Percentiles rank a stretch among this genome's conserved stretches.
Conservation (phyloP, 306 rosid genomes). For the Trichosanthes cucumerina region DNA sequence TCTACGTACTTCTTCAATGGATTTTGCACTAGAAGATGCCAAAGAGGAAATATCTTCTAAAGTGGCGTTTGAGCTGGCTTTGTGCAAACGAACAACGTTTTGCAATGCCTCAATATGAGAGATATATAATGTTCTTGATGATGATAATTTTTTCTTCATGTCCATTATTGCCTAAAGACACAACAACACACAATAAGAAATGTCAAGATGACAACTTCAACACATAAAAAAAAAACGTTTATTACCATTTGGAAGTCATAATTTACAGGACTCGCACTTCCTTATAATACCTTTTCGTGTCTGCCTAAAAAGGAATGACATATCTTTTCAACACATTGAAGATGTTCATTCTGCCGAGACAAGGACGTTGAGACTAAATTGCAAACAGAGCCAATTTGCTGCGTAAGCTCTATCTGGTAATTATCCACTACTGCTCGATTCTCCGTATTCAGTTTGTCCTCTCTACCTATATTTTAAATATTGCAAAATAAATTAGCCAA, state of each 20-base stretch:
- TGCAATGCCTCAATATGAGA: slow-evolving; percentile 74
- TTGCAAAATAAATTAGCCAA: neutral
- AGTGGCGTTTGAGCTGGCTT: slow-evolving; percentile 59
- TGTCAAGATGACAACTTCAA: neutral
- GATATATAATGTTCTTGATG: slow-evolving; percentile 44
- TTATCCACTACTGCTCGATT: slow-evolving; percentile 59
- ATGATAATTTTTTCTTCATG: slow-evolving; percentile 49
- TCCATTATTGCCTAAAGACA: slow-evolving; percentile 46
- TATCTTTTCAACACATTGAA: slow-evolving; percentile 57
- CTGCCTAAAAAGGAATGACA: slow-evolving; percentile 51
- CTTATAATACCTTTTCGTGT: slow-evolving; percentile 53
- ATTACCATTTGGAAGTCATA: neutral
- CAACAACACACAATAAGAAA: neutral
- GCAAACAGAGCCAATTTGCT: slow-evolving; percentile 67
- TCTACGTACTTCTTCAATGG: slow-evolving; percentile 61
- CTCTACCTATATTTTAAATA: slow-evolving; percentile 48
- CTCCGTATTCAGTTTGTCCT: slow-evolving; percentile 59
- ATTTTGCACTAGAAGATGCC: slow-evolving; percentile 46
- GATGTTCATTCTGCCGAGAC: slow-evolving; percentile 63
- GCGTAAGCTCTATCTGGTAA: slow-evolving; percentile 64
- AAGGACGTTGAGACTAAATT: slow-evolving; percentile 50
- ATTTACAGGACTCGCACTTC: neutral
- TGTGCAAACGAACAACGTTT: slow-evolving; percentile 88
- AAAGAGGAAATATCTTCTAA: slow-evolving; percentile 60
- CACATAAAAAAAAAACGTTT: neutral